phyloP scores from a whole-genome alignment of 2,329 filamentous ascomycete species.

The Colletotrichum neosansevieriae region DNA sequence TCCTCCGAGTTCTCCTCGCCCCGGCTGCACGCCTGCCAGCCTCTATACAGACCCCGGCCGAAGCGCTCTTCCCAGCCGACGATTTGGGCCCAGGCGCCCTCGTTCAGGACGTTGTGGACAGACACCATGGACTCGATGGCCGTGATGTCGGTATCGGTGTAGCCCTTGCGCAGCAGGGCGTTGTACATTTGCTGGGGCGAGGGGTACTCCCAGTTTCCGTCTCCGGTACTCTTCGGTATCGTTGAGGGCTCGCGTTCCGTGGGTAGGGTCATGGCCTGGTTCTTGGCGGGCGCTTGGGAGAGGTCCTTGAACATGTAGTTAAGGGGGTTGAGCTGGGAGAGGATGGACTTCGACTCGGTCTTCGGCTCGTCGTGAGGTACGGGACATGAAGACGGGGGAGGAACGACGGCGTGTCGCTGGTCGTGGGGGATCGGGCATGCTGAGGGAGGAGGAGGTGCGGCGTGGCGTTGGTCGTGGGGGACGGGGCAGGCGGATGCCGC shows the following conservation, averaged over 20 bases:
- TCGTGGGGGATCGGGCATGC: constrained; percentile 49
- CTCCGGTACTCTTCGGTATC: constrained; percentile 86
- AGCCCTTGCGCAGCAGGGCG: constrained; percentile 93
- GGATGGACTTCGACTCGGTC: constrained; percentile 56
- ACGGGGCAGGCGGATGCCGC: constrained; percentile 48
- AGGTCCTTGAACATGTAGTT: constrained; percentile 96
- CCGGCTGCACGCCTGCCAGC: constrained; percentile 79
- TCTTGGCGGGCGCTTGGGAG: constrained; percentile 80
- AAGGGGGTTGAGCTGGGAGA: constrained; percentile 74
- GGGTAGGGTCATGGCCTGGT: constrained; percentile 81
- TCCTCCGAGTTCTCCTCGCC: constrained; percentile 74
- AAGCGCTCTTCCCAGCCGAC: constrained; percentile 94
- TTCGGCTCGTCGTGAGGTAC: constrained; percentile 55
- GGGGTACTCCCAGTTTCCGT: constrained; percentile 95
- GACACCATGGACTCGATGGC: constrained; percentile 97
- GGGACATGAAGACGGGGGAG: constrained; percentile 57
- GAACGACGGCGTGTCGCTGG: constrained; percentile 40
- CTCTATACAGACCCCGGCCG: constrained; percentile 75
- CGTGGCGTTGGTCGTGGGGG: constrained; percentile 43
- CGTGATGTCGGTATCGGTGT: constrained; percentile 92
- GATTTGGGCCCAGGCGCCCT: constrained; percentile 97
- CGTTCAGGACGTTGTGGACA: constrained; percentile 98
- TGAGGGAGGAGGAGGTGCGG: constrained; percentile 45
- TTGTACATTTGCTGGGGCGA: constrained; percentile 99
- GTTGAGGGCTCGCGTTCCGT: constrained; percentile 86